phyloP scores from a whole-genome alignment of 2,329 filamentous ascomycete genomes.

The Aspergillus ruber region DNA sequence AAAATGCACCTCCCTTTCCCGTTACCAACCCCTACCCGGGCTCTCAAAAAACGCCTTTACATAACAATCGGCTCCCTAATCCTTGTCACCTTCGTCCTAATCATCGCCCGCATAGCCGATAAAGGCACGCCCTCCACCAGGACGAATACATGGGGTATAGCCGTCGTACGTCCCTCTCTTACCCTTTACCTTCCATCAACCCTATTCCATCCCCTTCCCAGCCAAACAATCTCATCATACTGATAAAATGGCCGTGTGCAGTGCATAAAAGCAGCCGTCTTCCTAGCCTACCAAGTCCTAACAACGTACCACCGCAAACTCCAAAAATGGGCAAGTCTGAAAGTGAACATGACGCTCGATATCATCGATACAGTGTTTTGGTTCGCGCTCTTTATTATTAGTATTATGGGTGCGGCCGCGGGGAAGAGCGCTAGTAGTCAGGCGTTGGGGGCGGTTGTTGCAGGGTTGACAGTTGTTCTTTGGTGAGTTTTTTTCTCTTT shows the following conservation, averaged over 20 bases:
- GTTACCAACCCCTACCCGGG: not conserved
- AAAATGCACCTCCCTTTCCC: not conserved
- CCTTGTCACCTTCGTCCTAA: conserved; percentile 11
- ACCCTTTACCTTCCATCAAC: not conserved
- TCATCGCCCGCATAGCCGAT: conserved; percentile 14
- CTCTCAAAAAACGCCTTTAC: conserved; percentile 9
- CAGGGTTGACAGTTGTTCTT: conserved; percentile 8
- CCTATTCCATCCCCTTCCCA: too few species aligned
- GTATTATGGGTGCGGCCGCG: conserved; percentile 10
- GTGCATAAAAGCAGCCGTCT: conserved; percentile 18
- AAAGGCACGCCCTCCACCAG: conserved; percentile 11
- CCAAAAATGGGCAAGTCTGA: conserved; percentile 16
- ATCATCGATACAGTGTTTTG: conserved; percentile 21
- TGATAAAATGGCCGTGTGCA: too few species aligned
- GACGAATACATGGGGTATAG: conserved; percentile 18
- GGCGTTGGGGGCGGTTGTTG: conserved; percentile 13
- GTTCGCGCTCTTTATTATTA: conserved; percentile 19
- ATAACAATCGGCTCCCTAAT: conserved; percentile 8
- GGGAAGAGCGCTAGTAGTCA: conserved; percentile 9
- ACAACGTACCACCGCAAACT: conserved; percentile 12
- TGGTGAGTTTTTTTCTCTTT: conserved; percentile 8
- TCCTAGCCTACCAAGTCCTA: conserved; percentile 15
- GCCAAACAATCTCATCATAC: too few species aligned
- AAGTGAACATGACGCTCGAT: conserved; percentile 15
- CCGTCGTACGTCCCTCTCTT: conserved; percentile 5